Conservation (phyloP, 1,139 yeast species). For the Hansenula sp. region DNA sequence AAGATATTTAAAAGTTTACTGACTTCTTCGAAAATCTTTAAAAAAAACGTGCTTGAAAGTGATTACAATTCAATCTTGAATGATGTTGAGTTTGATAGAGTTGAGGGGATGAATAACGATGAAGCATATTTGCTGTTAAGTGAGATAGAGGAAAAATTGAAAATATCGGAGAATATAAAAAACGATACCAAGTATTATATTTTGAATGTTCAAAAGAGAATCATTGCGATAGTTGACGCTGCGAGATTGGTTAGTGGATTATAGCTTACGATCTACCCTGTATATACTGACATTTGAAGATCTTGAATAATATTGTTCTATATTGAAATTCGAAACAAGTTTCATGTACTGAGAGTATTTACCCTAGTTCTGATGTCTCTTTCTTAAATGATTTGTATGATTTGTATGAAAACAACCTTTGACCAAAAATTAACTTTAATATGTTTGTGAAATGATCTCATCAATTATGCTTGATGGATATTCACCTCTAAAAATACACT, state of each 20-base stretch:
- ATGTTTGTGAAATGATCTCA: neutral
- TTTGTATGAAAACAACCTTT: neutral
- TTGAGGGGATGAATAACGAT: neutral
- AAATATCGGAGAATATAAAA: slow-evolving; percentile 12
- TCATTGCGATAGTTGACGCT: slow-evolving; percentile 1
- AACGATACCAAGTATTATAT: slow-evolving; percentile 14
- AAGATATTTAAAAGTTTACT: slow-evolving; percentile 14
- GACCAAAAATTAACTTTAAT: neutral
- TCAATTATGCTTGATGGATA: too few relatives aligned
- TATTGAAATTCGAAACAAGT: too few relatives aligned
- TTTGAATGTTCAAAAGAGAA: slow-evolving; percentile 8
- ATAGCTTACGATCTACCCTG: neutral
- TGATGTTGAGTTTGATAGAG: neutral
- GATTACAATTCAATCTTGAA: neutral
- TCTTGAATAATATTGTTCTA: too few relatives aligned
- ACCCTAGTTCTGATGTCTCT: neutral
- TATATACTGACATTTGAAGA: too few relatives aligned
- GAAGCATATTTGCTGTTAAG: slow-evolving; percentile 2
- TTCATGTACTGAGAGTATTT: too few relatives aligned
- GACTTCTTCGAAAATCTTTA: slow-evolving; percentile 16
- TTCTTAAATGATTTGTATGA: neutral
- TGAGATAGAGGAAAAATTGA: slow-evolving; percentile 8
- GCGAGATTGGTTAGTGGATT: neutral
- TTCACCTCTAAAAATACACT: neutral
- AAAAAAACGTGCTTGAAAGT: slow-evolving; percentile 8